Conservation (phyloP, 2,329 filamentous ascomycete species). For the Colletotrichum sp. region DNA sequence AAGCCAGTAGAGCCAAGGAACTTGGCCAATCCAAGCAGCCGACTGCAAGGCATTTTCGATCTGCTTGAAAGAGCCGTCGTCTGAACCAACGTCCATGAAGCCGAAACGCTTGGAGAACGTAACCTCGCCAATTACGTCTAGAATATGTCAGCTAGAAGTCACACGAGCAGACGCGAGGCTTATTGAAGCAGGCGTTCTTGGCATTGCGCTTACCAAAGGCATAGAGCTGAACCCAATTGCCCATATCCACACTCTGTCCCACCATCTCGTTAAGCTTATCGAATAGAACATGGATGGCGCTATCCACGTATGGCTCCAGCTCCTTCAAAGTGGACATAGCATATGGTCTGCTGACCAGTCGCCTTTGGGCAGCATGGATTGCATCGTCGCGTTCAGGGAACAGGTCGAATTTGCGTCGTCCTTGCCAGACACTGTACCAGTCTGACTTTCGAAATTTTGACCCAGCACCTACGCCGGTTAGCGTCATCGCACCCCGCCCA, state of each 20-base stretch:
- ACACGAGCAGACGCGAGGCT: neutral
- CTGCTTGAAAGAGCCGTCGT: slow-evolving; percentile 3
- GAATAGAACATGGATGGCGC: neutral
- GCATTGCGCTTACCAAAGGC: neutral
- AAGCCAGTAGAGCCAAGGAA: slow-evolving; percentile 7
- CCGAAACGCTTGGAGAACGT: slow-evolving; percentile 7
- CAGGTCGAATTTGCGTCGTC: neutral
- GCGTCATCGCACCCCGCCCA: no score
- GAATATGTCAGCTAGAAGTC: neutral
- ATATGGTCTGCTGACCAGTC: neutral
- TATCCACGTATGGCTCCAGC: slow-evolving; percentile 5
- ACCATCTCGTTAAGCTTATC: neutral
- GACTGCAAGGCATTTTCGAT: neutral
- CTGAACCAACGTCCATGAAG: slow-evolving; percentile 1
- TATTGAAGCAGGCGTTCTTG: neutral
- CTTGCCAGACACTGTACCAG: slow-evolving; percentile 7
- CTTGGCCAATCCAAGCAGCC: slow-evolving; percentile 2
- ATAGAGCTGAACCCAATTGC: slow-evolving; percentile 8
- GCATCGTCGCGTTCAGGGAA: neutral
- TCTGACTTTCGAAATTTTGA: slow-evolving; percentile 7
- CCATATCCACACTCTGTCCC: neutral
- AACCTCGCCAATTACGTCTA: slow-evolving; percentile 1
- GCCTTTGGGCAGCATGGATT: neutral
- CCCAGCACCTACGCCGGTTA: neutral
- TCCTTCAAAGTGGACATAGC: slow-evolving; percentile 1